Percentiles rank a stretch among this genome's conserved stretches.
Evolutionary conservation across 495 filamentous ascomycete genomes (phyloP).

Genomic region (Tuber magnatum): DNA sequence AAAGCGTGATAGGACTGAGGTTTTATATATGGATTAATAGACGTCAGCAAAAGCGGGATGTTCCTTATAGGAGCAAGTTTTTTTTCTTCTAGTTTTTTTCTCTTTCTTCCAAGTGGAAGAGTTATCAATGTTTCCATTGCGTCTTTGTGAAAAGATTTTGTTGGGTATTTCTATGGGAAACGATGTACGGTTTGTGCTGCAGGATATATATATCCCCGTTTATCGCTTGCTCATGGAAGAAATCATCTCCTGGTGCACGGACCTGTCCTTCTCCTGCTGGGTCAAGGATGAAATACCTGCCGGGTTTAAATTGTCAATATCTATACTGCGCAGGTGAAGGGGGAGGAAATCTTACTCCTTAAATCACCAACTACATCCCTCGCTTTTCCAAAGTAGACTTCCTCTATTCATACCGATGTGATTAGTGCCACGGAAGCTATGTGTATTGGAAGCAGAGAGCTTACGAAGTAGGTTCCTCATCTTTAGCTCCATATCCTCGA

Average conservation of each 20-base stretch:
- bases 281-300: conserved; percentile 68
- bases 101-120: not conserved
- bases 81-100: not conserved
- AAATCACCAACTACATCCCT: conserved; percentile 98
- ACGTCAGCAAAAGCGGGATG: not conserved
- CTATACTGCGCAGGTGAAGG: conserved; percentile 4
- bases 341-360: conserved; percentile 56
- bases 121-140: not conserved
- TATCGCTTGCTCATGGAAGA: conserved; percentile 53
- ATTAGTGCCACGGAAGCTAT: conserved; percentile 21
- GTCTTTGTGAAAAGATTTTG: not conserved
- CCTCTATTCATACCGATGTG: conserved; percentile 49
- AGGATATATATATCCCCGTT: conserved; percentile 6
- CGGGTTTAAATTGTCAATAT: conserved; percentile 5
- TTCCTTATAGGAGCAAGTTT: not conserved
- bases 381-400: conserved; percentile 99
- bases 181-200: not conserved
- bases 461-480: conserved; percentile 85
- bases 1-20: not conserved
- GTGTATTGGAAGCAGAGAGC: not conserved
- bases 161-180: conserved; percentile 2
- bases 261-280: conserved; percentile 75
- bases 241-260: conserved; percentile 87
- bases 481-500: conserved; percentile 99
- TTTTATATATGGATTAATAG: not conserved